phyloP scores from a whole-genome alignment of 2,329 filamentous ascomycete species.

The Ceratocystis albifundus region DNA sequence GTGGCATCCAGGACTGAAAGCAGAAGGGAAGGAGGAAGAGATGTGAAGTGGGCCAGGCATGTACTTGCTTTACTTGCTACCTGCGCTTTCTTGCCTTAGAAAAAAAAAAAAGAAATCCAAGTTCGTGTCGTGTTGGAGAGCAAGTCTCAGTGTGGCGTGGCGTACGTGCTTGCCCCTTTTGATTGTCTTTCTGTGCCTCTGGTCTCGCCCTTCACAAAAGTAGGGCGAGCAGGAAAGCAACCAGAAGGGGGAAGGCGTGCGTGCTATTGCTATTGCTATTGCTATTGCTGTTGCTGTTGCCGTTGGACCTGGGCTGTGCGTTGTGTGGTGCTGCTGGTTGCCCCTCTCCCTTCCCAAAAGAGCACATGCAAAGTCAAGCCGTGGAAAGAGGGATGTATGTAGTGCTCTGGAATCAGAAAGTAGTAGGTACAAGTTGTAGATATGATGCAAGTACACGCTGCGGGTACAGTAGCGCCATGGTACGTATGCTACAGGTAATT shows the following conservation, averaged over 20 bases:
- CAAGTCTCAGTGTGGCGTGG: not conserved
- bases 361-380: not conserved
- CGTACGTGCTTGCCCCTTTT: not conserved
- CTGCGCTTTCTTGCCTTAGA: not conserved
- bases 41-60: not conserved
- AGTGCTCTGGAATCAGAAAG: not conserved
- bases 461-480: no score
- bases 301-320: not conserved
- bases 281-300: no score
- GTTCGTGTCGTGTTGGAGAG: not conserved
- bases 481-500: not conserved
- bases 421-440: not conserved
- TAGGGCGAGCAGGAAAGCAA: not conserved
- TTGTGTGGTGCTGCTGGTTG: not conserved
- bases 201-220: not conserved
- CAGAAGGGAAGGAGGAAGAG: not conserved
- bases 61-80: not conserved
- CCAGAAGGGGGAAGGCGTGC: not conserved
- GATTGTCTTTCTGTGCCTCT: not conserved
- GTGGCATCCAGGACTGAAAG: not conserved
- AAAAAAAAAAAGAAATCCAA: no score
- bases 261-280: no score
- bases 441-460: not conserved
- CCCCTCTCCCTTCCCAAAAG: not conserved
- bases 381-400: not conserved